phyloP scores from a whole-genome alignment of 352 stramenopile genomes.

The Hyaloperonospora arabidopsidis region DNA sequence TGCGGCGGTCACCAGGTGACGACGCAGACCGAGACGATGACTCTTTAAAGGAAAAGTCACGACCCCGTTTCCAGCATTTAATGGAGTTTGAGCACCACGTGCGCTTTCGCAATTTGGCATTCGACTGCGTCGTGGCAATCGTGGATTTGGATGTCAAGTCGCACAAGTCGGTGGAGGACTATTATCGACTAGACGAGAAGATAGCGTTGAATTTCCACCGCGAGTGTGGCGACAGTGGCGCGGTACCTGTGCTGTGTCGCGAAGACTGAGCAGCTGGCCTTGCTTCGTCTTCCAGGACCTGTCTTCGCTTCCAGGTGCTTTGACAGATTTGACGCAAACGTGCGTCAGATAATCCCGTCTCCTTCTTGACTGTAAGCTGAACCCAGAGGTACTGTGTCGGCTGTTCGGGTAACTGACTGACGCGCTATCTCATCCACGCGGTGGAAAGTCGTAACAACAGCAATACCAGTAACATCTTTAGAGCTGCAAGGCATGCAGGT shows the following conservation, averaged over 20 bases:
- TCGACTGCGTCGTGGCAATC: slow-evolving; percentile 74
- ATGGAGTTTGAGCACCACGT: slow-evolving; percentile 61
- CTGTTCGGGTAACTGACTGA: too few relatives aligned
- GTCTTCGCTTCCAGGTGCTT: slow-evolving; percentile 4
- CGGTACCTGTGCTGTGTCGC: slow-evolving; percentile 28
- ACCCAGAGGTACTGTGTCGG: background rate
- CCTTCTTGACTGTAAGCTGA: background rate
- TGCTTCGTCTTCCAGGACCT: slow-evolving; percentile 4
- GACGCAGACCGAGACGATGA: slow-evolving; percentile 8
- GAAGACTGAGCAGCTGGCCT: slow-evolving; percentile 27
- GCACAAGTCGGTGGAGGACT: slow-evolving; percentile 79
- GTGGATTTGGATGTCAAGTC: slow-evolving; percentile 85
- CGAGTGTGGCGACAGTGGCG: slow-evolving; percentile 32
- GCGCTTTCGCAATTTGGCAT: slow-evolving; percentile 54
- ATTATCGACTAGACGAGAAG: slow-evolving; percentile 73
- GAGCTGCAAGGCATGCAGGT: too few relatives aligned
- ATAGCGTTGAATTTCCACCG: slow-evolving; percentile 56
- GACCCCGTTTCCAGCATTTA: slow-evolving; percentile 49
- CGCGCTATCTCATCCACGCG: too few relatives aligned
- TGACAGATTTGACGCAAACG: slow-evolving; percentile 4
- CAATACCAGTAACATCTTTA: too few relatives aligned
- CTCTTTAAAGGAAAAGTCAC: slow-evolving; percentile 9
- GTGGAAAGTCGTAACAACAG: too few relatives aligned
- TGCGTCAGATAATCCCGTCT: too few relatives aligned
- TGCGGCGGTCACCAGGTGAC: slow-evolving; percentile 42